phyloP scores from a whole-genome alignment of 2,329 filamentous ascomycete species.

The Cryphonectria japonica region DNA sequence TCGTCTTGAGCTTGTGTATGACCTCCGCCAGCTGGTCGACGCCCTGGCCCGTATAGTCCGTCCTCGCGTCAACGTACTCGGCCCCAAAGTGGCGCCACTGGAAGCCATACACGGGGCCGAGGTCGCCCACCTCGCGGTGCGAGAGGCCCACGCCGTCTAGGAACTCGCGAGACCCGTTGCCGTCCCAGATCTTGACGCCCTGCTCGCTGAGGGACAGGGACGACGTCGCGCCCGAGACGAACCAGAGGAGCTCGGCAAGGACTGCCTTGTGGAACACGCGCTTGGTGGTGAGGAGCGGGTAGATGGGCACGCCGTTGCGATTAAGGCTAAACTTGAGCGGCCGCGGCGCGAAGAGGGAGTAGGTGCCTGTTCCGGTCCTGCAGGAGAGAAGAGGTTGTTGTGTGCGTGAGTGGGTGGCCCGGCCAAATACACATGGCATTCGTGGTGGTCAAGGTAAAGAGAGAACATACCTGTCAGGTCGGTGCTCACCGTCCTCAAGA shows the following conservation, averaged over 20 bases:
- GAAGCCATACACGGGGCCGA: slow-evolving; percentile 96
- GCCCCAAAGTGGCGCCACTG: slow-evolving; percentile 99
- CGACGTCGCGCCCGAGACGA: slow-evolving; percentile 82
- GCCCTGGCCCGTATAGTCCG: slow-evolving; percentile 85
- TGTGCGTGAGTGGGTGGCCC: background rate
- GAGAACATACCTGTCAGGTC: slow-evolving; percentile 74
- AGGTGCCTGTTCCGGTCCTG: slow-evolving; percentile 91
- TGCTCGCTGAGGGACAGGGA: slow-evolving; percentile 74
- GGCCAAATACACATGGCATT: slow-evolving; percentile 17
- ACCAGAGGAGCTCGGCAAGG: slow-evolving; percentile 93
- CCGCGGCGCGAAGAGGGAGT: slow-evolving; percentile 83
- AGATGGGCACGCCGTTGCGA: slow-evolving; percentile 62
- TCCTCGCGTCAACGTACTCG: slow-evolving; percentile 75
- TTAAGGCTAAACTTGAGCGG: slow-evolving; percentile 87
- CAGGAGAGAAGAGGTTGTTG: background rate
- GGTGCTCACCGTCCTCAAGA: slow-evolving; percentile 79
- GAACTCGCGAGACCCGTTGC: slow-evolving; percentile 88
- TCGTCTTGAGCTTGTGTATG: slow-evolving; percentile 80
- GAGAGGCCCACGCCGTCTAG: slow-evolving; percentile 83
- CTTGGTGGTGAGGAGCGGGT: slow-evolving; percentile 96
- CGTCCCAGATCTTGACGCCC: slow-evolving; percentile 97
- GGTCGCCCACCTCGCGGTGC: slow-evolving; percentile 82
- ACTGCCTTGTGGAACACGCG: slow-evolving; percentile 92
- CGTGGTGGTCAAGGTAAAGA: background rate
- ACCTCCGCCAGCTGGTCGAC: slow-evolving; percentile 93